phyloP scores from a whole-genome alignment of 257 asterid species.

The Solanum tarapatanum region DNA sequence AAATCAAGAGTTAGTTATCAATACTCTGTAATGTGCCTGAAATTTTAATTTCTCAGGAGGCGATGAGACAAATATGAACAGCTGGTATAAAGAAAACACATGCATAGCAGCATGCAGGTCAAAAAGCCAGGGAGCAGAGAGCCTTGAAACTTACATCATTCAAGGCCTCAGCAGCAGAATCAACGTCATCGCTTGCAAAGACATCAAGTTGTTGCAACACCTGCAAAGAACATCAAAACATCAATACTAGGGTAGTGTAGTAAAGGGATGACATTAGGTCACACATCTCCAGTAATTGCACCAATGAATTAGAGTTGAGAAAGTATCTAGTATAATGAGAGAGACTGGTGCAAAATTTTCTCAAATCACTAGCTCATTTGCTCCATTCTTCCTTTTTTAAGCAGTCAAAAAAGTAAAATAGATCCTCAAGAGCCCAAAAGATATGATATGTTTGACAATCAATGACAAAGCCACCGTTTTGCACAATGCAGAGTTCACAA shows the following conservation, averaged over 20 bases:
- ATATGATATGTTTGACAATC: neutral
- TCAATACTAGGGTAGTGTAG: neutral
- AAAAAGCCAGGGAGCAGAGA: neutral
- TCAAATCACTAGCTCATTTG: neutral
- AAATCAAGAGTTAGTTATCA: neutral
- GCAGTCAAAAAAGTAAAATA: neutral
- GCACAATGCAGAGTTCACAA: neutral
- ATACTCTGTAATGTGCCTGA: neutral
- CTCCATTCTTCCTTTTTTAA: neutral
- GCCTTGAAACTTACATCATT: slow-evolving; percentile 56
- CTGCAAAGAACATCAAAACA: slow-evolving; percentile 26
- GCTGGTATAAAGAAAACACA: neutral
- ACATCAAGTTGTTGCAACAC: slow-evolving; percentile 73
- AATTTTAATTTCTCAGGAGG: neutral
- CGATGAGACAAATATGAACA: neutral
- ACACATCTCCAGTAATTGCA: neutral
- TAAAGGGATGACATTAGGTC: neutral
- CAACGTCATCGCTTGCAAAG: slow-evolving; percentile 60
- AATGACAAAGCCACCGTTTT: neutral
- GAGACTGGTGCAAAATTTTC: neutral
- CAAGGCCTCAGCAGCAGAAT: slow-evolving; percentile 85
- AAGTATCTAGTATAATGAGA: neutral
- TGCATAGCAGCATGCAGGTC: neutral
- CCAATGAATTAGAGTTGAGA: neutral
- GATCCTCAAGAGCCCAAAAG: neutral